Evolutionary conservation across 2,329 filamentous ascomycete genomes (phyloP).

Genomic region (Apiospora sp.): DNA sequence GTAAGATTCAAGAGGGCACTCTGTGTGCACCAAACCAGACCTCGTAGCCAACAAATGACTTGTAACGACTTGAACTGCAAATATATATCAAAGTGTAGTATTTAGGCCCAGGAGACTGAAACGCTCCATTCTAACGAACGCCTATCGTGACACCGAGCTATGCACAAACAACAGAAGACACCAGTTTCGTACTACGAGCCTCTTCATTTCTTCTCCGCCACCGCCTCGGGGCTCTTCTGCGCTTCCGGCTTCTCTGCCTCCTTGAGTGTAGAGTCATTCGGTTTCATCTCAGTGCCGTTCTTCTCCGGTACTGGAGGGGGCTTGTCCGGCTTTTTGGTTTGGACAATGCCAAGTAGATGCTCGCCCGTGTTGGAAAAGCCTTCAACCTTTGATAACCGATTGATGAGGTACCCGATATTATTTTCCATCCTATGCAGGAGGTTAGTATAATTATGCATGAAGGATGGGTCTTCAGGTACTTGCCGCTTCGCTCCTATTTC

Average conservation of each 20-base stretch:
- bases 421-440: slow-evolving; percentile 68
- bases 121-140: slow-evolving; percentile 20
- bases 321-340: slow-evolving; percentile 58
- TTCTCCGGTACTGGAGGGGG: slow-evolving; percentile 28
- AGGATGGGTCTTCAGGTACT: slow-evolving; percentile 38
- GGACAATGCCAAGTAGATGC: slow-evolving; percentile 70
- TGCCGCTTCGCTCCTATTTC: slow-evolving; percentile 76
- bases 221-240: neutral
- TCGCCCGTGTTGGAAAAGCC: slow-evolving; percentile 79
- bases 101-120: slow-evolving; percentile 4
- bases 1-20: neutral
- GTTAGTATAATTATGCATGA: slow-evolving; percentile 26
- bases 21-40: neutral
- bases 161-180: slow-evolving; percentile 17
- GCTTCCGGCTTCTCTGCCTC: slow-evolving; percentile 9
- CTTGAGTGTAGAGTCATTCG: slow-evolving; percentile 21
- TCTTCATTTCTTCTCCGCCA: neutral
- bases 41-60: neutral
- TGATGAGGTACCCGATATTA: slow-evolving; percentile 77
- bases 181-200: neutral
- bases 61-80: neutral
- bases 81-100: neutral
- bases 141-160: slow-evolving; percentile 22
- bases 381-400: slow-evolving; percentile 77
- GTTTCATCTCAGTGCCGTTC: slow-evolving; percentile 26